These are phyloP conservation scores for Rhizomucor miehei DNA, from an alignment of 371 early-diverging fungal genomes.

Conservation along the genomic window DNA sequence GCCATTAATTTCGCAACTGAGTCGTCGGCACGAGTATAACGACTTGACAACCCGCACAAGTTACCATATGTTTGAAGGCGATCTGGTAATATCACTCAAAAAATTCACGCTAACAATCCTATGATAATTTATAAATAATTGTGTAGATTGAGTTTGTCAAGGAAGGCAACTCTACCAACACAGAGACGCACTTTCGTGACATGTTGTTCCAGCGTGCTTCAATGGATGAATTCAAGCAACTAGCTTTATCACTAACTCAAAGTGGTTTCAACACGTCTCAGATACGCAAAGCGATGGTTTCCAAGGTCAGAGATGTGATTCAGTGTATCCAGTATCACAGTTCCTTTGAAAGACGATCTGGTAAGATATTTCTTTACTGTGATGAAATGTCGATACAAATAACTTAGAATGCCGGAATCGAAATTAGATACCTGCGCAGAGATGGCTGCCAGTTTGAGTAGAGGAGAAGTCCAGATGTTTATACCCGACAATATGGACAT, in stretches of 20 bases:
- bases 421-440: background rate
- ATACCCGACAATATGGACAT: slow-evolving; percentile 67
- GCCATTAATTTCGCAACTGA: slow-evolving; percentile 78
- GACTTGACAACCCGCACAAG: slow-evolving; percentile 61
- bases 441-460: slow-evolving; percentile 6
- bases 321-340: slow-evolving; percentile 59
- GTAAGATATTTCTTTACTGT: slow-evolving; percentile 6
- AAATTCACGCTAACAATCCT: no score
- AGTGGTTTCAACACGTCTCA: slow-evolving; percentile 48
- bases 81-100: slow-evolving; percentile 27
- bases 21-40: slow-evolving; percentile 72
- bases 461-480: slow-evolving; percentile 54
- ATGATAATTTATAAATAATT: background rate
- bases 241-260: slow-evolving; percentile 42
- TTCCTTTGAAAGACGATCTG: slow-evolving; percentile 12
- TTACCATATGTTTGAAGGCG: slow-evolving; percentile 58
- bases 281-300: slow-evolving; percentile 67
- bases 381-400: background rate
- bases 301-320: slow-evolving; percentile 65
- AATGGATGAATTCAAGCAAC: slow-evolving; percentile 67
- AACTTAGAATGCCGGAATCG: background rate
- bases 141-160: slow-evolving; percentile 62
- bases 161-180: slow-evolving; percentile 57
- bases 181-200: slow-evolving; percentile 61
- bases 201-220: slow-evolving; percentile 75